Evolutionary conservation across 73 alveolate genomes (phyloP).

Genomic region (Urostyla sp.): DNA sequence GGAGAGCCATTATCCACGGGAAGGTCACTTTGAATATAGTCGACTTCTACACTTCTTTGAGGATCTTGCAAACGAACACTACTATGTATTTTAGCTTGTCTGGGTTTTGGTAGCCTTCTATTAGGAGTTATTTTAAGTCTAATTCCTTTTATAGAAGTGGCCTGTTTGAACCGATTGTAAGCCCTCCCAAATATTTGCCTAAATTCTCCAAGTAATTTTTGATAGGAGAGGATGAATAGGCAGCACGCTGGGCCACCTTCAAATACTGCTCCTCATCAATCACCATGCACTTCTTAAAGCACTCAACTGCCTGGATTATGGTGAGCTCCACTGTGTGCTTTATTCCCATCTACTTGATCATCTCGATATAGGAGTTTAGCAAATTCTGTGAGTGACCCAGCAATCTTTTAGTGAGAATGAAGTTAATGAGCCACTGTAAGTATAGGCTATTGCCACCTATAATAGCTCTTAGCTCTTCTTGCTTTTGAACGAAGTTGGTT

Average conservation of each 20-base stretch:
- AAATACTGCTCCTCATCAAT: constrained; percentile 31
- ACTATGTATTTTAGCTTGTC: constrained; percentile 53
- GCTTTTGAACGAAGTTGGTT: constrained; percentile 20
- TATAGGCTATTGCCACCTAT: not conserved
- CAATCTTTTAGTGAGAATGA: constrained; percentile 22
- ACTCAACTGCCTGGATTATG: constrained; percentile 24
- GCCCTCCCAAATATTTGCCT: constrained; percentile 88
- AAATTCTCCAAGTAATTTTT: constrained; percentile 68
- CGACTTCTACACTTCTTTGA: constrained; percentile 79
- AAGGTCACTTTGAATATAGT: constrained; percentile 78
- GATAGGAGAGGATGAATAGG: not conserved
- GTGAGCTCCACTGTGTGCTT: constrained; percentile 5
- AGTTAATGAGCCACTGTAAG: constrained; percentile 36
- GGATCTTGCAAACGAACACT: constrained; percentile 83
- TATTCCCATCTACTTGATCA: constrained; percentile 28
- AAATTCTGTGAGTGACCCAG: not conserved
- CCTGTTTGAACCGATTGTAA: constrained; percentile 86
- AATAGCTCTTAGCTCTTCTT: constrained; percentile 20
- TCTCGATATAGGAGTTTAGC: constrained; percentile 26
- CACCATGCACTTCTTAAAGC: constrained; percentile 42
- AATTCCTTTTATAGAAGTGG: constrained; percentile 91
- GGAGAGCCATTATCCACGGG: constrained; percentile 89
- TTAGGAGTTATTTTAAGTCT: constrained; percentile 87
- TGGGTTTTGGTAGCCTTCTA: constrained; percentile 74
- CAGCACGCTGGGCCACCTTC: constrained; percentile 14